Base-by-base conservation (phyloP, 1,139 yeast species). In the Protomyces arabidopsidicola region DNA sequence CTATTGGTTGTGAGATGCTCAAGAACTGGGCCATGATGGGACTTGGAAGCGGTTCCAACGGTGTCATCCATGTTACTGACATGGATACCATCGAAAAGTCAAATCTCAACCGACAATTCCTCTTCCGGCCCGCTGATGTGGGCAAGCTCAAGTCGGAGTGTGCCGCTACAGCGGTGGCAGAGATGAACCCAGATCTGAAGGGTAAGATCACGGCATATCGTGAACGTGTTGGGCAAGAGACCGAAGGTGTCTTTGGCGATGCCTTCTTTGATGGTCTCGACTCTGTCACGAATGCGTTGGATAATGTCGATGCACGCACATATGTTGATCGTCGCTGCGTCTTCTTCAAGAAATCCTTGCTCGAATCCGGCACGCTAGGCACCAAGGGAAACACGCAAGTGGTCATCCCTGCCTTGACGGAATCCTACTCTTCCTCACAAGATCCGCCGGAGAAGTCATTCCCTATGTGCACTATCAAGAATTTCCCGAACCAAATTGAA, bases 11-110 rank as follows among this genome's bases (percentile, higher is more conserved):
- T 78, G 99, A 93, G 78, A 93, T 95, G 95, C 81, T 93, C 72
- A 93, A 93, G 77, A 91, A 90, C 74, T 93, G 98, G 98, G 97
- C 98, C 8, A 82, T 93, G 83, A 82, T 91, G 85, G 98, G 99
- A 57, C 79, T 93, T 65, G 98, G 96, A 39, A 81, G 95, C 31
- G 98, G 98, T 39, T 89, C 93, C 45, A 75, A 87, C 2, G 99
- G 99, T 72, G 82, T 84, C 70, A 88, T 93, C 67, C 77, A 78
- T 60, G 86, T 95, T 55, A 93, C 99, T 51, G 99, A 93, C 77
- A 95, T 86, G 74, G 99, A 93, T 73, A 84, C 95, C 2, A 93
- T 93, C 74, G 99, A 93, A 76, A 90, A 90, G 76, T 89, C 97
- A 9, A 93, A 93, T 74, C 83, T 93, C 76, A 93, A 93, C 77